Evolutionary conservation across 352 stramenopile species (phyloP), one percentile per base, ranked within the genome.

Genomic region (Plasmopara muralis): DNA sequence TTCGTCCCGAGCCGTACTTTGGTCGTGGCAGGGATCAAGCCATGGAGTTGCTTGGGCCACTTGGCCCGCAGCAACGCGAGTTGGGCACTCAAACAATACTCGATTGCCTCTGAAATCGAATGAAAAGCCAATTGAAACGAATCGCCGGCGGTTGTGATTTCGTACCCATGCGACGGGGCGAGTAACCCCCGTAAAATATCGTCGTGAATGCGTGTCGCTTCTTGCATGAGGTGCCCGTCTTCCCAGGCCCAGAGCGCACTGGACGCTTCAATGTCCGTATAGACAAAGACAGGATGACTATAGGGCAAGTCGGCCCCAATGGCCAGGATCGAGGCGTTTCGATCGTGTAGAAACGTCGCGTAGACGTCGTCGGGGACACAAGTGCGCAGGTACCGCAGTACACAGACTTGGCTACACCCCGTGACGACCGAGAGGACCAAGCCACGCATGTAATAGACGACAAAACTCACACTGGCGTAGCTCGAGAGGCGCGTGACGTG

Each of bases 51-150:
- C 29, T 72, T 72, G 1, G 76, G 76, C 76, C 76, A 87, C 45
- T 72, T 73, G 3, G 72, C 73, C 1, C 60, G 43, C 9, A 85
- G 49, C 9, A 84, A 46, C 13, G 68, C 57, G 12, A 77, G 40
- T 47, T 85, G 74, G 9, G 65, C 62, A 29, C 73, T 60, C 12
- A 83, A 42, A 55, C 71, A 81, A 35, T 83, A 82, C 34, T 66
- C 66, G 4, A 71, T 57, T 0, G 76, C 76, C 30, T 87, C 76
- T 16, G 49, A 50, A 25, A 83, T 74, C 10, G 62, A 77, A 41
- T 79, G 76, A 15, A 87, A 87, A 0, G 69, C 72, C 3, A 87
- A 42, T 43, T 85, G 77, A 40, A 87, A 87, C 1, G 77, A 64
- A 42, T 87, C 77, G 13, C 77, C 77, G 0, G 58, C 64, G 0